These are phyloP conservation scores for Kandelia obovata DNA, from an alignment of 345 rosid genomes.

Conservation along the genomic window DNA sequence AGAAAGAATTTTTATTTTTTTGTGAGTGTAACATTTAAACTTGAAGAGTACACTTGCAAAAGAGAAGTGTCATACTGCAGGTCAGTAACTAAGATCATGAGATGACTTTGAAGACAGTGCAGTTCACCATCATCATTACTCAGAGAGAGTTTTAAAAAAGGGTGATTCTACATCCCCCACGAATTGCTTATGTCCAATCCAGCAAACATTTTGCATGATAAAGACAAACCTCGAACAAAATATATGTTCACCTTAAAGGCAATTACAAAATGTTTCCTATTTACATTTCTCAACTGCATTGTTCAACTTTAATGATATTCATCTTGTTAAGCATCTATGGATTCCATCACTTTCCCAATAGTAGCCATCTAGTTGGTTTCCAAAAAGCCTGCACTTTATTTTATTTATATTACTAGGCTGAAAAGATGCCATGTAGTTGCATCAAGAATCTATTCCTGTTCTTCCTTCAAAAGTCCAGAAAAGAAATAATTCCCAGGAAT, in stretches of 20 bases:
- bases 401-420: not conserved
- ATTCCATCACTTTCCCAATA: slow-evolving; percentile 14
- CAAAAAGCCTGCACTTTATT: not conserved
- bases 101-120: slow-evolving; percentile 2
- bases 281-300: not conserved
- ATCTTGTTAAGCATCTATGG: slow-evolving; percentile 6
- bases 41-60: not conserved
- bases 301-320: not conserved
- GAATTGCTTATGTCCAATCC: not conserved
- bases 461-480: not conserved
- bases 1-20: not conserved
- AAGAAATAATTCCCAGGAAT: slow-evolving; percentile 25
- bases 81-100: not conserved
- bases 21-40: not conserved
- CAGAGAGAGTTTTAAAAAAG: not conserved
- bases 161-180: not conserved
- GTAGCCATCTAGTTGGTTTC: slow-evolving; percentile 3
- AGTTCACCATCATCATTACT: not conserved
- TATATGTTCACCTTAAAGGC: not conserved
- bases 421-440: slow-evolving; percentile 22
- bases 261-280: not conserved
- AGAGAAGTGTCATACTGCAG: slow-evolving; percentile 2
- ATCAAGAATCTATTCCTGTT: slow-evolving; percentile 23
- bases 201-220: not conserved
- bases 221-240: not conserved